Evolutionary conservation across 2,329 filamentous ascomycete species (phyloP).

Genomic region (Phyllosticta citrichinensis): DNA sequence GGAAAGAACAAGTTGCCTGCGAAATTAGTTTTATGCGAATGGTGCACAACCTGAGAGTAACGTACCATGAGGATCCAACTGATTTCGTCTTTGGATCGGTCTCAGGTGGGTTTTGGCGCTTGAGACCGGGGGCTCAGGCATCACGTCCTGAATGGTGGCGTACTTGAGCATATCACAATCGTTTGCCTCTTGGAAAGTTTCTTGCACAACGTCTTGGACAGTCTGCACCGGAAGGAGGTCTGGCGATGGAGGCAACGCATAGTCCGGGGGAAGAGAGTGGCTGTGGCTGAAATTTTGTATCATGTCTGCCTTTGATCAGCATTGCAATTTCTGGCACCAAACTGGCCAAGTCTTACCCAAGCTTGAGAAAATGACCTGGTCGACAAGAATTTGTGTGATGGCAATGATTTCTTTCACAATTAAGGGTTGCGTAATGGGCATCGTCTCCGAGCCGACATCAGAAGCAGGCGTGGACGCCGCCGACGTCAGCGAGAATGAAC

Average conservation of each 20-base stretch:
- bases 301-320: not conserved
- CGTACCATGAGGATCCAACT: slow-evolving; percentile 17
- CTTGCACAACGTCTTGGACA: slow-evolving; percentile 12
- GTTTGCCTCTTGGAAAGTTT: slow-evolving; percentile 21
- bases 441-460: not conserved
- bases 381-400: slow-evolving; percentile 8
- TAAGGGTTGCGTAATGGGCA: not conserved
- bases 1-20: slow-evolving; percentile 4
- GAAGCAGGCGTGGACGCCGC: slow-evolving; percentile 8
- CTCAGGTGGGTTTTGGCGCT: slow-evolving; percentile 25
- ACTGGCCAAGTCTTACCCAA: not conserved
- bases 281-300: not conserved
- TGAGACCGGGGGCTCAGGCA: slow-evolving; percentile 15
- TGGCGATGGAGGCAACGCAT: not conserved
- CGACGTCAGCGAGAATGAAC: slow-evolving; percentile 6
- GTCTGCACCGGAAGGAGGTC: slow-evolving; percentile 1
- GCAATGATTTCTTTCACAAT: slow-evolving; percentile 8
- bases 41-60: not conserved
- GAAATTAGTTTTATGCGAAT: not conserved
- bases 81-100: slow-evolving; percentile 19
- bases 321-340: not conserved
- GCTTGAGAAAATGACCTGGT: slow-evolving; percentile 6
- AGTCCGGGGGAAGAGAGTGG: not conserved
- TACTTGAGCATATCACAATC: slow-evolving; percentile 24
- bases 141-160: slow-evolving; percentile 35